phyloP scores from a whole-genome alignment of 257 asterid genomes.

The Parsonsia alboflavescens region DNA sequence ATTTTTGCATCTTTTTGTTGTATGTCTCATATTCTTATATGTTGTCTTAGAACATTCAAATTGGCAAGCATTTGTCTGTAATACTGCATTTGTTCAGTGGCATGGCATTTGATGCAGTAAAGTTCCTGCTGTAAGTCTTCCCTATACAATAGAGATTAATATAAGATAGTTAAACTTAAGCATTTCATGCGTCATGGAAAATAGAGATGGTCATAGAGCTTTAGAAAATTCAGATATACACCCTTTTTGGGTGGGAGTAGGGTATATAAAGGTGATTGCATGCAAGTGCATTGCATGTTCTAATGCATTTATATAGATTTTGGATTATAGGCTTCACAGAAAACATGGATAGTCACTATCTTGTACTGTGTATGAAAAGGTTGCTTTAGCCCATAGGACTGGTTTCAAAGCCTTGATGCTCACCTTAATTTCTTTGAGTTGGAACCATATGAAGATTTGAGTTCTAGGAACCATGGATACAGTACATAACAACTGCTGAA shows the following conservation, averaged over 20 bases:
- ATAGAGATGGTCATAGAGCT: background rate
- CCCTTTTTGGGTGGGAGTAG: too few relatives aligned
- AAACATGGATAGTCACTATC: background rate
- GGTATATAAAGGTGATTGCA: too few relatives aligned
- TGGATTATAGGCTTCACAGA: background rate
- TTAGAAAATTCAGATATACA: too few relatives aligned
- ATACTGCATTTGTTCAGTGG: background rate
- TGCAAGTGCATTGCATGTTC: background rate
- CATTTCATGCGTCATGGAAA: background rate
- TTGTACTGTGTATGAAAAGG: background rate
- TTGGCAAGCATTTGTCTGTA: background rate
- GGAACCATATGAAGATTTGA: background rate
- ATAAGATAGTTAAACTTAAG: background rate
- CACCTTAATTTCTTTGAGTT: background rate
- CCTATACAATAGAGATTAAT: background rate
- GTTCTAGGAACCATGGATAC: background rate
- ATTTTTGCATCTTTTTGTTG: background rate
- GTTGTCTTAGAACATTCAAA: background rate
- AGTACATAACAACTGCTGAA: background rate
- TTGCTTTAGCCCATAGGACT: background rate
- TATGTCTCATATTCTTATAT: background rate
- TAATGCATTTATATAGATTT: background rate
- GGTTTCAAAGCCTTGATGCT: background rate
- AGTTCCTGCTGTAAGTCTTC: background rate
- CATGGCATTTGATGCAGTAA: background rate